phyloP scores from a whole-genome alignment of 2,329 filamentous ascomycete species.

The Colletotrichum nymphaeae region DNA sequence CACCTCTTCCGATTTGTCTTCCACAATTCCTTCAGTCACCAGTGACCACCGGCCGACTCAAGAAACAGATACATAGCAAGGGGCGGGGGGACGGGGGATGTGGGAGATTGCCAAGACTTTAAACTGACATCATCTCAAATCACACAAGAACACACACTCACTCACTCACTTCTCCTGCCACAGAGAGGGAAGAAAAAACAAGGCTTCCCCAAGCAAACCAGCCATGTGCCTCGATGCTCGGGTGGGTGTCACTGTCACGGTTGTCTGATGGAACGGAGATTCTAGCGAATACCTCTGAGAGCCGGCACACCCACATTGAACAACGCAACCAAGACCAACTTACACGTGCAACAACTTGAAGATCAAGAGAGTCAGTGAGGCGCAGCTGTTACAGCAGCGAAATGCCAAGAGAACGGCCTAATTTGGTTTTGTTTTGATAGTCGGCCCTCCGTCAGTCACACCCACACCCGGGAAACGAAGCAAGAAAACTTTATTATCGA shows the following conservation, averaged over 20 bases:
- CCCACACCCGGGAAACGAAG: neutral
- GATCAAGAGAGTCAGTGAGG: too few relatives aligned
- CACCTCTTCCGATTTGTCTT: slow-evolving; percentile 20
- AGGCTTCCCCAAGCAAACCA: neutral
- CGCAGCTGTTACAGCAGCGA: neutral
- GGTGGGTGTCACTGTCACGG: too few relatives aligned
- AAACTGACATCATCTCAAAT: slow-evolving; percentile 32
- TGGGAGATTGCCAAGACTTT: slow-evolving; percentile 13
- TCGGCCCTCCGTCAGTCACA: neutral
- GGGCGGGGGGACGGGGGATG: neutral
- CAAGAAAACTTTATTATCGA: neutral
- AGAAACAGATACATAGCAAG: neutral
- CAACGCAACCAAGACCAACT: neutral
- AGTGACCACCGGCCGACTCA: slow-evolving; percentile 4
- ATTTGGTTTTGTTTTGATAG: slow-evolving; percentile 6
- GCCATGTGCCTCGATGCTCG: neutral
- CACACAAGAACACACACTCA: neutral
- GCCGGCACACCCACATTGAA: slow-evolving; percentile 10
- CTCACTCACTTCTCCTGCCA: neutral
- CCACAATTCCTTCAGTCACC: neutral
- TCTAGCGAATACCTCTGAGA: slow-evolving; percentile 13
- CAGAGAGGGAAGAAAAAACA: neutral
- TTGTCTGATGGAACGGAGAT: neutral
- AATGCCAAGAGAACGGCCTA: slow-evolving; percentile 7
- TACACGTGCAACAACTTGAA: slow-evolving; percentile 3